Evolutionary conservation across 1,139 yeast genomes (phyloP), one percentile per base, ranked within the genome.

Genomic region (Saccharomyces hybrid): DNA sequence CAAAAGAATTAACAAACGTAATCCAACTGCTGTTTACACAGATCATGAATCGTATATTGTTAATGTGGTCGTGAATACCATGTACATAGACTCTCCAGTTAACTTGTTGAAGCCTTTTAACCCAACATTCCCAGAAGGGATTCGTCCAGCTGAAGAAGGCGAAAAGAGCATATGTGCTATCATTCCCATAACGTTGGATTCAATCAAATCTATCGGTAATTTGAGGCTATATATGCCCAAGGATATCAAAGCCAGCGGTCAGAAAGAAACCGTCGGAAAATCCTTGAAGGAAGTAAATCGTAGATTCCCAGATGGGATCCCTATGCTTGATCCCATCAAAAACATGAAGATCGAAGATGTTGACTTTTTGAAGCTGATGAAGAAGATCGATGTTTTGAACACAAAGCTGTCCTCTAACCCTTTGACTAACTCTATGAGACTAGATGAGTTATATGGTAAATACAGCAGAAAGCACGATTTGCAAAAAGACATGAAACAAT

Each of bases 21-120:
- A 78, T 57, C 78, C 82, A 32, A 64, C 78, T 14, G 79, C 77
- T 57, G 73, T 75, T 13, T 84, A 72, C 63, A 75, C 84, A 13
- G 95, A 88, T 60, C 97, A 91, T 69, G 96, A 93, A 69, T 82
- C 96, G 0, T 90, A 89, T 68, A 76, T 93, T 58, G 95, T 90
- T 11, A 88, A 84, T 59, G 97, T 90, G 7, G 81, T 93, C 63
- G 87, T 91, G 2, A 82, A 84, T 61, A 77, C 88, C 1, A 87
- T 91, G 81, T 89, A 84, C 64, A 79, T 77, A 50, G 95, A 88
- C 65, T 77, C 95, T 2, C 95, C 95, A 25, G 79, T 82, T 1
- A 83, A 82, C 61, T 73, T 86, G 62, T 81, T 86, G 61, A 86
- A 84, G 67, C 84, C 85, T 48, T 74, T 80, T 62, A 76, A 82